Conservation (phyloP, 305 asterid genomes). For the Withania somnifera region DNA sequence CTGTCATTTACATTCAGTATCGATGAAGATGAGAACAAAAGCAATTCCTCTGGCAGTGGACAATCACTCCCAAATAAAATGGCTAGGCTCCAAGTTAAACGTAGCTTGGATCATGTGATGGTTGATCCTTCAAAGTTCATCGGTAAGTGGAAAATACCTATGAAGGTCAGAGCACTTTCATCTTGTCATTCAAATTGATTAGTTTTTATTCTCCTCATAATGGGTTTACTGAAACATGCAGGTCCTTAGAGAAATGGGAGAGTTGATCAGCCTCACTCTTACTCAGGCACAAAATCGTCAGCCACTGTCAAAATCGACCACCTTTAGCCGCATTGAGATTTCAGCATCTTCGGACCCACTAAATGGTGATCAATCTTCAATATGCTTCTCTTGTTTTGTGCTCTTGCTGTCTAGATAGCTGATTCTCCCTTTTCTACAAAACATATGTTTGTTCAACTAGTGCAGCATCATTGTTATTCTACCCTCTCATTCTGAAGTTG, state of each 20-base stretch:
- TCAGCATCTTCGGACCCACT: constrained; percentile 64
- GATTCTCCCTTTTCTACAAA: not conserved
- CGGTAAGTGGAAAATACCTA: constrained; percentile 79
- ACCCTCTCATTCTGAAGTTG: not conserved
- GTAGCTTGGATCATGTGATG: constrained; percentile 57
- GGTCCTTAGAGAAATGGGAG: constrained; percentile 88
- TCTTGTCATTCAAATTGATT: not conserved
- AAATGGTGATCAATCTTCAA: constrained; percentile 41
- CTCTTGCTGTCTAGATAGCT: not conserved
- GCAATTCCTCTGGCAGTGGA: constrained; percentile 28
- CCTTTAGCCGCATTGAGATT: constrained; percentile 69
- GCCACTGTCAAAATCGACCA: constrained; percentile 84
- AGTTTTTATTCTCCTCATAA: not conserved
- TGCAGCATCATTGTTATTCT: not conserved
- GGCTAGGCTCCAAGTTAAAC: constrained; percentile 49
- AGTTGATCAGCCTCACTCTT: constrained; percentile 52
- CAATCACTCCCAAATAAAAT: constrained; percentile 43
- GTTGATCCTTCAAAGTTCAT: constrained; percentile 77
- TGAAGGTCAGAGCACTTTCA: constrained; percentile 43
- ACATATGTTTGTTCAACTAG: not conserved
- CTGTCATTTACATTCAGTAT: constrained; percentile 67
- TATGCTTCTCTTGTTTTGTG: not conserved
- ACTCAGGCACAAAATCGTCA: constrained; percentile 73
- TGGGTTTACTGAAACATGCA: constrained; percentile 20
- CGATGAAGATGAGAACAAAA: constrained; percentile 52